A percentile compares a stretch with the other conserved stretches of the same genome.
Evolutionary conservation across 73 alveolate genomes (phyloP).

Genomic region (Paramecium sonneborni): DNA sequence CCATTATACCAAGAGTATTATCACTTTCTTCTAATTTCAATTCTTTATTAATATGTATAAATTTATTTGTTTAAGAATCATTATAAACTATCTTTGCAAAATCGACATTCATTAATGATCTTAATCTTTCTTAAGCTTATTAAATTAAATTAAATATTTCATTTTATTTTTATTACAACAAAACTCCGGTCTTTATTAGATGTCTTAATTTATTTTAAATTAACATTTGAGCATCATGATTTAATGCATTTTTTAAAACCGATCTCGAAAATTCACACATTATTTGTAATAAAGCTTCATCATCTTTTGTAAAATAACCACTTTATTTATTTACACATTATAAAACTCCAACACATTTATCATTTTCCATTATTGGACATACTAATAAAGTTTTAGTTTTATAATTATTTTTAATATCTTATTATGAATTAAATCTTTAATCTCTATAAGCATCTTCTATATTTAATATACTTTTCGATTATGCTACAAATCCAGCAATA

Average conservation of each 20-base stretch:
- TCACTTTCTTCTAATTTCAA: background rate
- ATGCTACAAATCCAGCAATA: conserved; percentile 74
- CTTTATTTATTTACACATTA: conserved; percentile 67
- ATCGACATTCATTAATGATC: conserved; percentile 59
- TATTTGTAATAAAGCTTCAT: conserved; percentile 54
- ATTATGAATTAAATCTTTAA: conserved; percentile 71
- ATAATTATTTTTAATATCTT: conserved; percentile 72
- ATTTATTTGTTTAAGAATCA: conserved; percentile 22
- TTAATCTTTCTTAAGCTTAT: conserved; percentile 42
- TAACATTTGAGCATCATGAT: conserved; percentile 55
- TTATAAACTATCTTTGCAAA: conserved; percentile 61
- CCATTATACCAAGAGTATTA: conserved; percentile 59
- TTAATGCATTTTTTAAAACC: conserved; percentile 57
- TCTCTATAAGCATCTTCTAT: conserved; percentile 78
- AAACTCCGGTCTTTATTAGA: background rate
- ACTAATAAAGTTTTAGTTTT: conserved; percentile 73
- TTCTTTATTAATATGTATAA: conserved; percentile 66
- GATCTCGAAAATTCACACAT: conserved; percentile 57
- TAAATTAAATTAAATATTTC: background rate
- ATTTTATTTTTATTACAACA: background rate
- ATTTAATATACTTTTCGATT: conserved; percentile 62
- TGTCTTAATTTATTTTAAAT: conserved; percentile 55
- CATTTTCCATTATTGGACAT: conserved; percentile 73
- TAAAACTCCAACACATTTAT: conserved; percentile 58
- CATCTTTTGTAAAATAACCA: conserved; percentile 71